Base-by-base conservation (phyloP, 2,329 filamentous ascomycete genomes). In the Fusarium sp. region DNA sequence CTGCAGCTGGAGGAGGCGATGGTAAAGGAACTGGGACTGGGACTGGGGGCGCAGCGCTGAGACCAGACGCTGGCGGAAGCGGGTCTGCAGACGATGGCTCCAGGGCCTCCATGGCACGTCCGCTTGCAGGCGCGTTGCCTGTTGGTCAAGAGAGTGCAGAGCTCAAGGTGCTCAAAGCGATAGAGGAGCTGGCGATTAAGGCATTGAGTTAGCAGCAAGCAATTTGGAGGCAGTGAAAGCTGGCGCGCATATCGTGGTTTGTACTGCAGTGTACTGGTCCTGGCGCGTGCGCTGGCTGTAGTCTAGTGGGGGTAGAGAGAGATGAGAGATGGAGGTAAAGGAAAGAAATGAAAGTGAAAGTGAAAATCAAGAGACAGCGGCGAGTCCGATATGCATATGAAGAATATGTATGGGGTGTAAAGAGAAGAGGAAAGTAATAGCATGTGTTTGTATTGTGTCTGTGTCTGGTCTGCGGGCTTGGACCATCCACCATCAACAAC, bases 21-120 rank as follows among this genome's bases (percentile, higher is more conserved):
- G 73, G 71, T 46, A 66, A 51, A 58, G 67, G 65, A 51, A 66
- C 68, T 51, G 67, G 67, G 50, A 66, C 68, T 51, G 67, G 66
- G 52, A 66, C 69, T 46, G 68, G 66, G 57, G 72, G 62, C 65
- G 62, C 66, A 54, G 74, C 74, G 74, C 74, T 76, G 74, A 76
- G 74, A 63, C 71, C 74, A 75, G 74, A 57, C 53, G 70, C 71
- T 75, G 73, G 74, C 58, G 73, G 63, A 70, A 76, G 68, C 73
- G 75, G 72, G 62, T 65, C 60, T 63, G 50, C 67, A 50, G 69
- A 62, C 53, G 66, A 74, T 70, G 66, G 60, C 62, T 75, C 73
- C 72, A 75, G 67, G 72, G 66, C 73, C 59, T 75, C 75, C 75
- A 77, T 76, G 64, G 71, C 73, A 71, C 66, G 72, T 65, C 66